phyloP scores from a whole-genome alignment of 2,329 filamentous ascomycete species.

The Colletotrichum chlorophyti region DNA sequence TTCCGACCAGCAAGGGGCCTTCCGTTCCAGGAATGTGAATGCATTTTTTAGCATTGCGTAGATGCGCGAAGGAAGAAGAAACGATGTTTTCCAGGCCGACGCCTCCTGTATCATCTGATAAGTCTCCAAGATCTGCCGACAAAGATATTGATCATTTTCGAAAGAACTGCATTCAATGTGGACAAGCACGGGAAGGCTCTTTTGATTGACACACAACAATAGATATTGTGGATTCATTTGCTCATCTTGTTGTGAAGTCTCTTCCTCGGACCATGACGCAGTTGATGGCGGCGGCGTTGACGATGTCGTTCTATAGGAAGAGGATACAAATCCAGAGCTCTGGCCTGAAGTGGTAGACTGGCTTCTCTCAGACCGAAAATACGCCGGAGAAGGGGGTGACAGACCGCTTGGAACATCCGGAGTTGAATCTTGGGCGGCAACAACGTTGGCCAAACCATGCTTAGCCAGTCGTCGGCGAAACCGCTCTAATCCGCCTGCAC shows the following conservation, averaged over 20 bases:
- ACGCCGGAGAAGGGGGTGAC: not conserved
- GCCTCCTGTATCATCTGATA: not conserved
- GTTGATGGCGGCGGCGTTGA: not conserved
- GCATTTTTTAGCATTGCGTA: not conserved
- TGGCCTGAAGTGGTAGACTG: not conserved
- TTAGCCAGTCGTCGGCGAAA: not conserved
- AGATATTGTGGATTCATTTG: not conserved
- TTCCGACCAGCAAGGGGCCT: not conserved
- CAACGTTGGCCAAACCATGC: not conserved
- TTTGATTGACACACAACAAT: constrained; percentile 4
- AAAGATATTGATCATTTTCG: constrained; percentile 4
- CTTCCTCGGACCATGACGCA: not conserved
- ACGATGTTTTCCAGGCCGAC: not conserved
- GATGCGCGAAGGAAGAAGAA: not conserved
- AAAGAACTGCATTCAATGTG: not conserved
- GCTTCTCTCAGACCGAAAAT: not conserved
- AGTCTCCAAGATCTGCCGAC: not conserved
- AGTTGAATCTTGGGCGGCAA: not conserved
- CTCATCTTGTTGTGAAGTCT: not conserved
- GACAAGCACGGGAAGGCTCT: not conserved
- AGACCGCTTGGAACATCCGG: not conserved
- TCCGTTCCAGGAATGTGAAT: not conserved
- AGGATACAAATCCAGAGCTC: not conserved
- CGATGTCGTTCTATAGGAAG: not conserved
- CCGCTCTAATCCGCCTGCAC: not conserved